Base-by-base conservation (phyloP, 768 basidiomycete species). In the Tulasnella sp. region DNA sequence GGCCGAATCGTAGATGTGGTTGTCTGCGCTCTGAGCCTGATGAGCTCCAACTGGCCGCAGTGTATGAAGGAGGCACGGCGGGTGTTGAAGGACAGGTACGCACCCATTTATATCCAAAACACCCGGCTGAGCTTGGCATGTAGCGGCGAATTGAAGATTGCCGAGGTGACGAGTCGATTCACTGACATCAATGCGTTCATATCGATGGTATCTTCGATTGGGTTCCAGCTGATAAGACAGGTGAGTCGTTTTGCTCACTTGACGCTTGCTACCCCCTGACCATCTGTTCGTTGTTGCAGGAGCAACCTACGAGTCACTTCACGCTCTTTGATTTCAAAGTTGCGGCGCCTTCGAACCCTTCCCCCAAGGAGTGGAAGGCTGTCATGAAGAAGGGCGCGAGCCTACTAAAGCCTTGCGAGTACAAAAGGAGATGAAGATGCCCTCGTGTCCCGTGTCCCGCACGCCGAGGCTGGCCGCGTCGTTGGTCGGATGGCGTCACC, bases 41-140 rank as follows among this genome's bases (percentile, higher is more conserved):
- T 99, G 96, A 86, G 88, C 31, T 86, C 82, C 14, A 97, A 99
- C 66, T 99, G 96, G 96, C 78, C 87, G n/a, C 76, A 75, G 42
- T 89, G 89, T 64, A 76, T 98, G 25, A 76, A 84, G 25, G 93
- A 99, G 68, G 85, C 87, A 6, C 87, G 88, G 80, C 75, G 96
- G 62, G 78, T 98, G 37, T 73, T 98, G 36, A 85, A 82, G 68
- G 69, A 77, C n/a, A 79, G 78, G 94, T 94, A 63, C 64, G 84
- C 73, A 2, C n/a, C 29, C 15, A 32, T 42, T 58, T 54, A 19
- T 55, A 56, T 35, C 52, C 42, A 21, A 35, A 46, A 36, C 25
- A 29, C 29, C 25, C 3, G 53, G 9, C 45, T 21, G 51, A 62
- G 11, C 29, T 11, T 19, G n/a, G 21, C 11, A 12, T 51, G 27